A percentile compares a stretch with the other conserved stretches of the same genome.
These are phyloP conservation scores for Rhodamnia argentea DNA, from an alignment of 345 rosid species.

Conservation along the genomic window DNA sequence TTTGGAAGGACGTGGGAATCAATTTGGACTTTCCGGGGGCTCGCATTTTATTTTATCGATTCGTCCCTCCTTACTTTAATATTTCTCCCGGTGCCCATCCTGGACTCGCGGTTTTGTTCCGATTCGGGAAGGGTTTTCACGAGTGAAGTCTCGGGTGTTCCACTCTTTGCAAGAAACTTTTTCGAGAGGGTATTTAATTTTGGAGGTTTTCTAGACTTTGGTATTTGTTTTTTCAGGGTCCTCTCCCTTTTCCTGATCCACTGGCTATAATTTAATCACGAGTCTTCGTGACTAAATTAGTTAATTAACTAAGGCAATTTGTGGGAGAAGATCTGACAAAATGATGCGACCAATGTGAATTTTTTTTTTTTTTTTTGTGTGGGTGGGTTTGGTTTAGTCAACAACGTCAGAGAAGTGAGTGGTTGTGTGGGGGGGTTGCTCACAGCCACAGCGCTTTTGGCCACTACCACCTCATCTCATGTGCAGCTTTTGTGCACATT, in stretches of 20 bases:
- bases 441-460: background rate
- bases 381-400: slow-evolving; percentile 5
- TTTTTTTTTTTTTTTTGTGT: background rate
- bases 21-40: slow-evolving; percentile 14
- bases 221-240: slow-evolving; percentile 1
- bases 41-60: background rate
- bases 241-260: background rate
- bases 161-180: background rate
- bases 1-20: slow-evolving; percentile 23
- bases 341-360: background rate
- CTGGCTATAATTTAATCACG: background rate
- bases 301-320: background rate
- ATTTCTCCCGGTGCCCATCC: background rate
- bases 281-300: background rate
- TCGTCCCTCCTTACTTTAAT: background rate
- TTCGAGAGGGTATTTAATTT: background rate
- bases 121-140: background rate
- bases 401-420: slow-evolving; percentile 4
- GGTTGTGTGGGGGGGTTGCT: background rate
- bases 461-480: background rate
- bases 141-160: background rate
- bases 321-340: slow-evolving; percentile 6
- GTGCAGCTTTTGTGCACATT: background rate
- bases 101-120: slow-evolving; percentile 5
- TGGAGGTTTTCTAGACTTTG: slow-evolving; percentile 17